Evolutionary conservation across 805 yeast species (phyloP).

Genomic region (Metschnikowia dekortorum): DNA sequence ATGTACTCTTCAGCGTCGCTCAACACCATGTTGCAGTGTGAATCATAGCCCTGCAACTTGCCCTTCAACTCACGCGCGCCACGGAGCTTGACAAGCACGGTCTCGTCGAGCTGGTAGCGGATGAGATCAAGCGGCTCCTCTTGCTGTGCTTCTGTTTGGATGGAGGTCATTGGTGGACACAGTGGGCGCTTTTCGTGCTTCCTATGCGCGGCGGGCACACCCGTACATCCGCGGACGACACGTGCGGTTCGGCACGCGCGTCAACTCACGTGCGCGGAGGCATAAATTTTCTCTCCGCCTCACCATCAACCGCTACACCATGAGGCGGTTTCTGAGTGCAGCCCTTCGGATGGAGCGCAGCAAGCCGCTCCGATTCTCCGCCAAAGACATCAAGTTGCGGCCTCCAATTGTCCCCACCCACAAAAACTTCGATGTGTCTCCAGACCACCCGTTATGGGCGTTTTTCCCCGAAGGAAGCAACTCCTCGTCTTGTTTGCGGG

Average conservation of each 20-base stretch:
- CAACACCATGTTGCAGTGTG: slow-evolving; percentile 93
- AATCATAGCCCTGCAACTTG: slow-evolving; percentile 86
- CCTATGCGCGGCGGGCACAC: neutral
- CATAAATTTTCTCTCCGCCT: neutral
- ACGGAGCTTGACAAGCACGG: slow-evolving; percentile 80
- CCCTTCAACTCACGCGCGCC: slow-evolving; percentile 94
- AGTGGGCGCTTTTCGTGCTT: neutral
- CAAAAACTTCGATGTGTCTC: slow-evolving; percentile 64
- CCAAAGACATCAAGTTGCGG: slow-evolving; percentile 50
- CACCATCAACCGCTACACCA: neutral
- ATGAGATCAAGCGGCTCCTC: slow-evolving; percentile 88
- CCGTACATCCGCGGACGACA: neutral
- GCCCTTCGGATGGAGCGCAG: slow-evolving; percentile 9
- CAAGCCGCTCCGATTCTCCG: slow-evolving; percentile 20
- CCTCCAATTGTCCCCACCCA: slow-evolving; percentile 84
- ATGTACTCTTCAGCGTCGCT: slow-evolving; percentile 90
- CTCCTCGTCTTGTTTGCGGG: slow-evolving; percentile 53
- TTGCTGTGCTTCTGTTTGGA: slow-evolving; percentile 30
- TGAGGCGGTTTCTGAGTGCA: slow-evolving; percentile 9
- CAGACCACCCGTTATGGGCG: slow-evolving; percentile 93
- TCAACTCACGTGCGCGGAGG: neutral
- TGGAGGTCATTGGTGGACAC: slow-evolving; percentile 25
- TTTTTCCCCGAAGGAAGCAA: slow-evolving; percentile 60
- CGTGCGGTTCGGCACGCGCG: neutral
- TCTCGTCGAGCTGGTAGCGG: slow-evolving; percentile 81